Conservation (phyloP, 495 filamentous ascomycete species). For the Tuber calosporum region DNA sequence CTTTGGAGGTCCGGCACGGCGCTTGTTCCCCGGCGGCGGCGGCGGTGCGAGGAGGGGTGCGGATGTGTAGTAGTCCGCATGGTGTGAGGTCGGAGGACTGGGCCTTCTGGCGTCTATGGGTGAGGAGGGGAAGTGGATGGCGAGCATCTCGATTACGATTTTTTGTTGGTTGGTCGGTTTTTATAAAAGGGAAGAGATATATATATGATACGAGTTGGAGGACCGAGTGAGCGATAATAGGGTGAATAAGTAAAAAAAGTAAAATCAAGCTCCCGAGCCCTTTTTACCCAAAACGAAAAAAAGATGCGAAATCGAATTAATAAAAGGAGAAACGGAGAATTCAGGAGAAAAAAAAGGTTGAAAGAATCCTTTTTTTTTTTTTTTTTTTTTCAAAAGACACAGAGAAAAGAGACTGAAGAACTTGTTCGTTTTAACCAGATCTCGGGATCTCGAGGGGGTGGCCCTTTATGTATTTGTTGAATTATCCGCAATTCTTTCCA, state of each 20-base stretch:
- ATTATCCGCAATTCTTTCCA: neutral
- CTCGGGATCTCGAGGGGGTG: too few relatives aligned
- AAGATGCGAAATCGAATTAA: neutral
- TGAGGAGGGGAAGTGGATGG: constrained; percentile 32
- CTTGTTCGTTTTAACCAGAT: too few relatives aligned
- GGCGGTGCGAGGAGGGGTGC: constrained; percentile 21
- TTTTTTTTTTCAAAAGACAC: too few relatives aligned
- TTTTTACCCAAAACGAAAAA: neutral
- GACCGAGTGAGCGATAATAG: too few relatives aligned
- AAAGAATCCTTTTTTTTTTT: too few relatives aligned
- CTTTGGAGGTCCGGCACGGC: constrained; percentile 24
- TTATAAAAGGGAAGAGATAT: too few relatives aligned
- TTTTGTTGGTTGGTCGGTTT: too few relatives aligned
- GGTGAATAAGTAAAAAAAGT: too few relatives aligned
- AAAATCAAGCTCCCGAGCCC: neutral
- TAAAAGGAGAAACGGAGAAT: neutral
- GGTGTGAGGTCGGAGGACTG: constrained; percentile 14
- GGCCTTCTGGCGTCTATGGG: constrained; percentile 21
- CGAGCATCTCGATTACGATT: constrained; percentile 24
- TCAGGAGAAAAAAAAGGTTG: too few relatives aligned
- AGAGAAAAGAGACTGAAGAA: too few relatives aligned
- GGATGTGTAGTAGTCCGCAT: constrained; percentile 15
- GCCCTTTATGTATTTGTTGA: too few relatives aligned
- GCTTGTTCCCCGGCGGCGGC: constrained; percentile 23
- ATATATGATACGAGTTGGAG: too few relatives aligned